Evolutionary conservation across 106 monocot species (phyloP).

Genomic region (Cymbidium sinense): DNA sequence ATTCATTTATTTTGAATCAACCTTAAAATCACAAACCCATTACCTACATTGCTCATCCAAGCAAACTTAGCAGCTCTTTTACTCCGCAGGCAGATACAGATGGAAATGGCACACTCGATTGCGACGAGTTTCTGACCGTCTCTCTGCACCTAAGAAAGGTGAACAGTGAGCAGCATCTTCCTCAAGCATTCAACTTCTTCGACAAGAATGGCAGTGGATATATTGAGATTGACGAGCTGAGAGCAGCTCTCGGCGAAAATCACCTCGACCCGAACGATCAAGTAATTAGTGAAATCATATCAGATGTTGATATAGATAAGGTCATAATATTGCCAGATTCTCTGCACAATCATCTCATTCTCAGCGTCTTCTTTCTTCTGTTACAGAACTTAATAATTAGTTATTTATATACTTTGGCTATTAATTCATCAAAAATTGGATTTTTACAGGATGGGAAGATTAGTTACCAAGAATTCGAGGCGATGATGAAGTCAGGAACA

Average conservation of each 20-base stretch:
- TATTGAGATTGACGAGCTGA: slow-evolving; percentile 79
- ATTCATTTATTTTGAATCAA: too few species aligned
- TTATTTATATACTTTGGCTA: not conserved
- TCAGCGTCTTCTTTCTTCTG: not conserved
- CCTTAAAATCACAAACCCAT: not conserved
- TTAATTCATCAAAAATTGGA: not conserved
- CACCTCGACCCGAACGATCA: slow-evolving; percentile 41
- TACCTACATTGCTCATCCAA: not conserved
- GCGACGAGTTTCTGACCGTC: slow-evolving; percentile 75
- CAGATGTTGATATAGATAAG: slow-evolving; percentile 78
- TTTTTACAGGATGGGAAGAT: slow-evolving; percentile 71
- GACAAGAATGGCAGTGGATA: slow-evolving; percentile 81
- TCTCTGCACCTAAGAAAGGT: slow-evolving; percentile 69
- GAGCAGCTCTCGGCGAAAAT: slow-evolving; percentile 56
- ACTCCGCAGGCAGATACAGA: slow-evolving; percentile 63
- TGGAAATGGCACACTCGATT: slow-evolving; percentile 72
- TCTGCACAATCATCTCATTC: not conserved
- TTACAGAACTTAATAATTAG: not conserved
- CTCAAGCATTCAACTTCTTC: slow-evolving; percentile 65
- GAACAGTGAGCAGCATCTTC: slow-evolving; percentile 50
- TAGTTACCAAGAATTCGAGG: slow-evolving; percentile 77
- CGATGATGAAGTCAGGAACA: slow-evolving; percentile 84
- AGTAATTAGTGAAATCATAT: slow-evolving; percentile 57
- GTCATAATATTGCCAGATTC: slow-evolving; percentile 17
- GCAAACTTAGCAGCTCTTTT: not conserved